These are phyloP conservation scores for Trichosporon faecale DNA, from an alignment of 1,284 basidiomycete species.

Conservation along the genomic window DNA sequence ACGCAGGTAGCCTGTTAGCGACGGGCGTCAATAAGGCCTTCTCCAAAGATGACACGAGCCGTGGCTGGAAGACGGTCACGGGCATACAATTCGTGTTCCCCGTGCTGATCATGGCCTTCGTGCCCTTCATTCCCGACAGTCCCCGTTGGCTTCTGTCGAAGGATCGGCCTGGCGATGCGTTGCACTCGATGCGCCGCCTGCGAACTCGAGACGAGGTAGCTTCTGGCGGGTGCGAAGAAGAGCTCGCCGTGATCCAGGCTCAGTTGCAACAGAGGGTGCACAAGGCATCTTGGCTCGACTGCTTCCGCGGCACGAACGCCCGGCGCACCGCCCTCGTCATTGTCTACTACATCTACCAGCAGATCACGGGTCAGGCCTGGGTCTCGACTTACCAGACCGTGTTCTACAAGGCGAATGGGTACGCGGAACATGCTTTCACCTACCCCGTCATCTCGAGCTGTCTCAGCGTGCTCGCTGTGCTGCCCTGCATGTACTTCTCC, in stretches of 20 bases:
- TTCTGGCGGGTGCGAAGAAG: slow-evolving; percentile 5
- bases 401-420: slow-evolving; percentile 17
- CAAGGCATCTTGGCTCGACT: slow-evolving; percentile 17
- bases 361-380: slow-evolving; percentile 20
- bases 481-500: slow-evolving; percentile 15
- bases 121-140: slow-evolving; percentile 21
- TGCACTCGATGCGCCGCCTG: neutral
- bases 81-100: slow-evolving; percentile 21
- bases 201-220: neutral
- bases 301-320: slow-evolving; percentile 17
- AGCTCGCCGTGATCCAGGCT: slow-evolving; percentile 16
- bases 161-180: slow-evolving; percentile 13
- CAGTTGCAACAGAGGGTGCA: slow-evolving; percentile 9
- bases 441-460: slow-evolving; percentile 7
- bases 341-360: slow-evolving; percentile 16
- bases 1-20: slow-evolving; percentile 14
- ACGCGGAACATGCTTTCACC: slow-evolving; percentile 16
- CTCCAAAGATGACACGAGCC: slow-evolving; percentile 11
- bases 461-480: slow-evolving; percentile 3
- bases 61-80: slow-evolving; percentile 20
- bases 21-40: slow-evolving; percentile 19
- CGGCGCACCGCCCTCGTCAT: slow-evolving; percentile 22
- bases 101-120: slow-evolving; percentile 14
- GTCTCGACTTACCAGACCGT: slow-evolving; percentile 16
- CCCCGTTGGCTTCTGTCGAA: slow-evolving; percentile 31